Conservation (phyloP, 257 asterid species). For the Plectranthus barbatus region DNA sequence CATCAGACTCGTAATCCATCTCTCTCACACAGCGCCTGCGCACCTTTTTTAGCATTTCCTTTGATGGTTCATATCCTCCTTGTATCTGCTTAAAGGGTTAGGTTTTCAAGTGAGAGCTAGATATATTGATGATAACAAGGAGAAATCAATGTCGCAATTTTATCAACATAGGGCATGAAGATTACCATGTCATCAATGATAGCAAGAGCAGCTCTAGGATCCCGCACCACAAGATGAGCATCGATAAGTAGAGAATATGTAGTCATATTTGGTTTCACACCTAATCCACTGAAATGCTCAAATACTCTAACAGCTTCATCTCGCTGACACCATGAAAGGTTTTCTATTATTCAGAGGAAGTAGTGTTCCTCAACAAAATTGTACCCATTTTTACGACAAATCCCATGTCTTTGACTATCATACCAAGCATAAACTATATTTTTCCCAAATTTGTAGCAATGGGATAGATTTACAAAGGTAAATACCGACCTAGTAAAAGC, state of each 20-base stretch:
- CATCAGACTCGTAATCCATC: constrained; percentile 61
- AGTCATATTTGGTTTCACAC: constrained; percentile 63
- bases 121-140: background rate
- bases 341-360: background rate
- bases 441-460: no score
- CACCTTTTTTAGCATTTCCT: constrained; percentile 55
- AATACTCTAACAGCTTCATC: constrained; percentile 81
- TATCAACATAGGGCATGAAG: constrained; percentile 1
- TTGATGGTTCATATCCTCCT: constrained; percentile 56
- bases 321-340: constrained; percentile 45
- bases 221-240: constrained; percentile 65
- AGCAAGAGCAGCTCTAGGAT: constrained; percentile 65
- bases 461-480: no score
- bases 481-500: no score
- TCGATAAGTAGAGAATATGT: constrained; percentile 74
- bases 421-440: background rate
- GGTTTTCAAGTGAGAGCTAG: background rate
- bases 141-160: background rate
- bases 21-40: constrained; percentile 70
- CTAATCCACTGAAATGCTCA: constrained; percentile 59
- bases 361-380: background rate
- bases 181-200: constrained; percentile 74
- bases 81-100: constrained; percentile 33
- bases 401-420: background rate
- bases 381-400: background rate